Percentiles rank a stretch among this genome's conserved stretches.
phyloP scores from a whole-genome alignment of 1,139 yeast genomes.

The Candida glucosophila region DNA sequence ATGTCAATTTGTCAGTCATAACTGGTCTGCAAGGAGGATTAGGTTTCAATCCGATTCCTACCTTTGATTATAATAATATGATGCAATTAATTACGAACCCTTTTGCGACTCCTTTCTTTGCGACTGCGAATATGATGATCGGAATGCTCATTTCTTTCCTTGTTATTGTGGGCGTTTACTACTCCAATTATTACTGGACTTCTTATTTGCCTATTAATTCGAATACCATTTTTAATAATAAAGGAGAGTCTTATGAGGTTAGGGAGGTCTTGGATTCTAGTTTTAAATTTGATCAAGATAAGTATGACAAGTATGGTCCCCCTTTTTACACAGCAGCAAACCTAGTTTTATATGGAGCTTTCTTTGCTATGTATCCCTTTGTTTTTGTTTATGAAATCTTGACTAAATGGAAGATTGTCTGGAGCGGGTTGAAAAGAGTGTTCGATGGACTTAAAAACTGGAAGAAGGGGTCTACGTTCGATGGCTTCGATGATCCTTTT shows the following conservation, averaged over 20 bases:
- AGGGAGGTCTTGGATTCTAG: slow-evolving; percentile 24
- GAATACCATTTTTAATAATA: slow-evolving; percentile 36
- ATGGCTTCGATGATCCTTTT: slow-evolving; percentile 40
- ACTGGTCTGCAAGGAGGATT: slow-evolving; percentile 46
- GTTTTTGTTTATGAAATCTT: slow-evolving; percentile 34
- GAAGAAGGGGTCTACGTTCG: slow-evolving; percentile 15
- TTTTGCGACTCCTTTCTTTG: slow-evolving; percentile 36
- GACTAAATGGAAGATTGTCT: slow-evolving; percentile 20
- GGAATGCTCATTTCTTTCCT: slow-evolving; percentile 37
- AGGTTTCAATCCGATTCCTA: slow-evolving; percentile 46
- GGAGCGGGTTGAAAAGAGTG: slow-evolving; percentile 6
- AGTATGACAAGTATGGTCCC: slow-evolving; percentile 38
- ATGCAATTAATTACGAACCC: slow-evolving; percentile 6
- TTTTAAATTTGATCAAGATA: slow-evolving; percentile 24
- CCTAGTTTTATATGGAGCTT: slow-evolving; percentile 44
- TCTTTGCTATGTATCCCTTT: slow-evolving; percentile 48
- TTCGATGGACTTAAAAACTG: slow-evolving; percentile 17
- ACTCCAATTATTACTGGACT: slow-evolving; percentile 41
- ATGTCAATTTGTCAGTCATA: slow-evolving; percentile 42
- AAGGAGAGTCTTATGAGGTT: slow-evolving; percentile 32
- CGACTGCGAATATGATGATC: slow-evolving; percentile 27
- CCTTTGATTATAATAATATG: slow-evolving; percentile 40
- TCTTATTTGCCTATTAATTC: slow-evolving; percentile 45
- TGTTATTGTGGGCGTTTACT: slow-evolving; percentile 36
- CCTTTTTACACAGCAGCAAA: slow-evolving; percentile 56